These are phyloP conservation scores for Alternaria angustiovoidea DNA, from an alignment of 2,329 filamentous ascomycete genomes.

Conservation along the genomic window DNA sequence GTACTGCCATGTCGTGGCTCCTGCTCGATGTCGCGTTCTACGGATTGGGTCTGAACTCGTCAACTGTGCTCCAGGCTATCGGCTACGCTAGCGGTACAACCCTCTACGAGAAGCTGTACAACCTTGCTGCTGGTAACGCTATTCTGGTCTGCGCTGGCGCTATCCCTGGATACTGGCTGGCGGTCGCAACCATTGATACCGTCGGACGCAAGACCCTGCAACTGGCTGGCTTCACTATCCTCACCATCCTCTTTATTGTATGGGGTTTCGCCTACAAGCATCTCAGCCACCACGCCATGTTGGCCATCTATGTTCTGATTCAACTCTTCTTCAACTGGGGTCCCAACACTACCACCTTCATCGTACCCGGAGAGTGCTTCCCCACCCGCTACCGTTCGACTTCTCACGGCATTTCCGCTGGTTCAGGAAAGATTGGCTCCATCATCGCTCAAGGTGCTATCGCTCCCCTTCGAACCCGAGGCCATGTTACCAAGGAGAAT, in stretches of 20 bases:
- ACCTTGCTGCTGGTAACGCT: constrained; percentile 79
- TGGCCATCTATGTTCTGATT: constrained; percentile 58
- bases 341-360: constrained; percentile 61
- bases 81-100: constrained; percentile 70
- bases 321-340: constrained; percentile 63
- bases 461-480: constrained; percentile 61
- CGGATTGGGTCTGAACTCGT: constrained; percentile 75
- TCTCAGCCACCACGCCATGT: constrained; percentile 49
- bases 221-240: constrained; percentile 41
- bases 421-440: constrained; percentile 58
- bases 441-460: constrained; percentile 60
- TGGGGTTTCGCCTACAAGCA: constrained; percentile 49
- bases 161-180: constrained; percentile 79
- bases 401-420: constrained; percentile 60
- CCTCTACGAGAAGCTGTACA: constrained; percentile 75
- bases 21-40: constrained; percentile 66
- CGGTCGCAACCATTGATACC: constrained; percentile 67
- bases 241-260: constrained; percentile 47
- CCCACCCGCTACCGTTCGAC: constrained; percentile 60
- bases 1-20: constrained; percentile 81
- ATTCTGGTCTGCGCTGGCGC: constrained; percentile 80
- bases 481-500: constrained; percentile 48
- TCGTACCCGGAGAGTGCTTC: constrained; percentile 61
- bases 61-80: constrained; percentile 73
- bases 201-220: constrained; percentile 63